phyloP scores from a whole-genome alignment of 164 flowering plant genomes.

The Buxus sempervirens region DNA sequence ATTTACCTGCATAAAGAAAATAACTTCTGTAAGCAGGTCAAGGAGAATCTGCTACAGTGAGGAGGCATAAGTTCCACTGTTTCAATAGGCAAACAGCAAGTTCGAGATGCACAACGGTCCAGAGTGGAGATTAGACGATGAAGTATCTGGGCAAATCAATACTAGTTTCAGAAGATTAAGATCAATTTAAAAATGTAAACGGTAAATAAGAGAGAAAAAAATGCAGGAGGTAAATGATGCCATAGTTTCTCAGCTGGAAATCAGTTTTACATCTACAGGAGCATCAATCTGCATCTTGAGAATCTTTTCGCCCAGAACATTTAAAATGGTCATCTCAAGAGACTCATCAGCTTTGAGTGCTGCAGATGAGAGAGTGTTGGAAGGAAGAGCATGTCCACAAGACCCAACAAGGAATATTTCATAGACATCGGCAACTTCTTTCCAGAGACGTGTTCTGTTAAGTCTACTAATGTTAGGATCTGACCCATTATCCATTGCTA shows the following conservation, averaged over 20 bases:
- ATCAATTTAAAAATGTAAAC: not conserved
- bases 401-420: slow-evolving; percentile 88
- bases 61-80: slow-evolving; percentile 87
- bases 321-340: slow-evolving; percentile 73
- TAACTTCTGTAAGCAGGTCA: slow-evolving; percentile 83
- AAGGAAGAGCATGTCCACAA: slow-evolving; percentile 90
- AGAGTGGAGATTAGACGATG: slow-evolving; percentile 70
- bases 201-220: not conserved
- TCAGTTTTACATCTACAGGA: slow-evolving; percentile 64
- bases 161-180: not conserved
- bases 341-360: slow-evolving; percentile 63
- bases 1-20: slow-evolving; percentile 84
- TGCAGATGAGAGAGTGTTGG: slow-evolving; percentile 47
- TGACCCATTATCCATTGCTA: slow-evolving; percentile 16
- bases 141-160: slow-evolving; percentile 47
- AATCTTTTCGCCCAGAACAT: slow-evolving; percentile 70
- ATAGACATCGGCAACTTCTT: slow-evolving; percentile 91
- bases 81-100: slow-evolving; percentile 81
- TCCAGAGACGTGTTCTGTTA: slow-evolving; percentile 75
- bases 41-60: slow-evolving; percentile 91
- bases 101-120: slow-evolving; percentile 97
- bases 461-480: slow-evolving; percentile 42
- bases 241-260: not conserved
- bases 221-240: not conserved
- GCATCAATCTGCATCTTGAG: slow-evolving; percentile 66